Conservation (phyloP, 2,329 filamentous ascomycete species). For the Colletotrichum sp. region DNA sequence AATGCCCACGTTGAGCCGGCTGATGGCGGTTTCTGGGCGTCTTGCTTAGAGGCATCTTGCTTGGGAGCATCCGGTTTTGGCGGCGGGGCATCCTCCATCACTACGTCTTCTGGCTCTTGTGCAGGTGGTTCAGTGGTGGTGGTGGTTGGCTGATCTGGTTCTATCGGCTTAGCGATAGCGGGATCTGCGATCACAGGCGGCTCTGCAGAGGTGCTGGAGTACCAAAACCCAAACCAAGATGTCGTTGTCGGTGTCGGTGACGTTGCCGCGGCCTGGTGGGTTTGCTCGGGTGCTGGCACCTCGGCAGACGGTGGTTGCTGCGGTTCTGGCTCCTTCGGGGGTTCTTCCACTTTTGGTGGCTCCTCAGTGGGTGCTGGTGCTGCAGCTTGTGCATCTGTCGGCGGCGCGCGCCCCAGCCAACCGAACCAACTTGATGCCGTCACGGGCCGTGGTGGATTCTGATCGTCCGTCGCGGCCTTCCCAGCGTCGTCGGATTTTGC, state of each 20-base stretch:
- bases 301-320: neutral
- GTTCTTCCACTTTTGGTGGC: constrained; percentile 12
- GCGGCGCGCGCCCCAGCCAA: constrained; percentile 49
- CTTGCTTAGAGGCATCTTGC: constrained; percentile 27
- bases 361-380: neutral
- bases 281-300: neutral
- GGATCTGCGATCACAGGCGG: neutral
- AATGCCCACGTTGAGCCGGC: constrained; percentile 79
- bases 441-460: constrained; percentile 15
- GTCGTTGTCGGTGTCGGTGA: constrained; percentile 30
- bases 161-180: constrained; percentile 12
- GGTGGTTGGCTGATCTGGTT: constrained; percentile 16
- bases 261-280: constrained; percentile 21
- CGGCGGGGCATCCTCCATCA: constrained; percentile 46
- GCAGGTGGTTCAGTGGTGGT: constrained; percentile 13
- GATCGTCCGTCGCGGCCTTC: constrained; percentile 21
- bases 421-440: constrained; percentile 58
- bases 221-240: constrained; percentile 49
- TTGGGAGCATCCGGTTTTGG: constrained; percentile 25
- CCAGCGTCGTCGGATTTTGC: constrained; percentile 31
- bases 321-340: constrained; percentile 15
- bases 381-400: constrained; percentile 7
- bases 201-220: constrained; percentile 23
- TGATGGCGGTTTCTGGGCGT: constrained; percentile 43
- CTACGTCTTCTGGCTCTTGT: constrained; percentile 44